A percentile compares a stretch with the other conserved stretches of the same genome.
These are phyloP conservation scores for Endoconidiophora laricicola DNA, from an alignment of 2,329 filamentous ascomycete genomes.

Conservation along the genomic window DNA sequence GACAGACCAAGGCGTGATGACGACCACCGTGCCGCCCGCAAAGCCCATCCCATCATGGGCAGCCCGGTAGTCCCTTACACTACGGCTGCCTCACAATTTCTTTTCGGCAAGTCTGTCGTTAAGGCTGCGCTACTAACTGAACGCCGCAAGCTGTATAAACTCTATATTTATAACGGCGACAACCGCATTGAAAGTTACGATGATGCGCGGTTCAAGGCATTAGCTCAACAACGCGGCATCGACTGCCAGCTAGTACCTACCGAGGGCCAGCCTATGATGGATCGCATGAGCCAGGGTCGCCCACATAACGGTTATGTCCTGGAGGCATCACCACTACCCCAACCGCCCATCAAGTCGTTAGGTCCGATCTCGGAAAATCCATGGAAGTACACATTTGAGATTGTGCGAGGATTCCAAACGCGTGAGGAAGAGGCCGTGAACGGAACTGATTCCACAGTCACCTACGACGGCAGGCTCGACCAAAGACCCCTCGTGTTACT, in stretches of 20 bases:
- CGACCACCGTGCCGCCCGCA: not conserved
- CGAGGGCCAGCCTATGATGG: constrained; percentile 50
- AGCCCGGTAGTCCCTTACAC: constrained; percentile 33
- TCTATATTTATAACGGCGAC: constrained; percentile 56
- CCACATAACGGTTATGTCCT: constrained; percentile 85
- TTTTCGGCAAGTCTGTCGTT: constrained; percentile 74
- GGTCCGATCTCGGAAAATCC: constrained; percentile 29
- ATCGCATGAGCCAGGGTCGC: constrained; percentile 66
- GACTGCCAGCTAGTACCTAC: constrained; percentile 40
- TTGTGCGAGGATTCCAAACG: constrained; percentile 50
- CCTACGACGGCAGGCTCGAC: constrained; percentile 13
- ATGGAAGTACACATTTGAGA: constrained; percentile 33
- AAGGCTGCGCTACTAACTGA: constrained; percentile 53
- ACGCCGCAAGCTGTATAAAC: constrained; percentile 60
- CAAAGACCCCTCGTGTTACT: constrained; percentile 55
- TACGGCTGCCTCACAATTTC: constrained; percentile 76
- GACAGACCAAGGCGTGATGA: not conserved
- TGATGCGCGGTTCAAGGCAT: constrained; percentile 26
- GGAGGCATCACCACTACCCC: constrained; percentile 70
- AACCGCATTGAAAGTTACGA: constrained; percentile 34
- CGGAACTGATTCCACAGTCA: constrained; percentile 25
- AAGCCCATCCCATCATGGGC: constrained; percentile 6
- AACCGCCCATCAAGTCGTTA: constrained; percentile 47
- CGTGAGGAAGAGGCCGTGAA: constrained; percentile 61
- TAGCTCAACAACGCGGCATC: constrained; percentile 35